A percentile compares a stretch with the other conserved stretches of the same genome.
phyloP scores from a whole-genome alignment of 495 filamentous ascomycete genomes.

The Neurospora tetraspora region DNA sequence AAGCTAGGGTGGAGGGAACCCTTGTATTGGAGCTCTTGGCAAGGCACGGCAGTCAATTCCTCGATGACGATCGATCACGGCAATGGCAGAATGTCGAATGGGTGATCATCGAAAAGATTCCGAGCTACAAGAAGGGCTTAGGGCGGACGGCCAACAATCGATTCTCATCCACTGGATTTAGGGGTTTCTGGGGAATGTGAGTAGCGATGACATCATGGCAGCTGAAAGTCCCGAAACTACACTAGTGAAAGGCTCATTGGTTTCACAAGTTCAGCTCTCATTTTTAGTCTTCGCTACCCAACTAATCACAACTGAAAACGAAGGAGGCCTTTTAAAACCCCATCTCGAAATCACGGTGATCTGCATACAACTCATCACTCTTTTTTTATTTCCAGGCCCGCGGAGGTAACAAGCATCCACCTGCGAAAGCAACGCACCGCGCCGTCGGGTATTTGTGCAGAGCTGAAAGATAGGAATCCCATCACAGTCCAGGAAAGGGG shows the following conservation, averaged over 20 bases:
- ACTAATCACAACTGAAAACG: neutral
- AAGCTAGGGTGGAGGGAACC: neutral
- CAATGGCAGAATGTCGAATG: neutral
- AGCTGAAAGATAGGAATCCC: neutral
- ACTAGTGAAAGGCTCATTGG: neutral
- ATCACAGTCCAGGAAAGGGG: neutral
- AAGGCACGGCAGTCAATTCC: neutral
- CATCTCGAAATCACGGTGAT: too few relatives aligned
- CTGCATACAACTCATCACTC: too few relatives aligned
- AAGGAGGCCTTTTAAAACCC: neutral
- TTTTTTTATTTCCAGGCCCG: neutral
- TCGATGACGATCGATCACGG: neutral
- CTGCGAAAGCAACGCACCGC: too few relatives aligned
- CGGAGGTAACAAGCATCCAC: too few relatives aligned
- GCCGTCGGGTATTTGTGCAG: neutral
- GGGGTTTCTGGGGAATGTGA: neutral
- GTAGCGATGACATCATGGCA: neutral
- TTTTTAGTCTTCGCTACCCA: too few relatives aligned
- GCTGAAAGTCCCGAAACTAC: neutral
- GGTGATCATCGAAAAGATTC: neutral
- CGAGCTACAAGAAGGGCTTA: neutral
- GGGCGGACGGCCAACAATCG: neutral
- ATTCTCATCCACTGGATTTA: neutral
- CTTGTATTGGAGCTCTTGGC: neutral
- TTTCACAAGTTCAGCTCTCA: neutral